phyloP scores from a whole-genome alignment of 169 alveolate genomes.

The Hepatocystis sp. region DNA sequence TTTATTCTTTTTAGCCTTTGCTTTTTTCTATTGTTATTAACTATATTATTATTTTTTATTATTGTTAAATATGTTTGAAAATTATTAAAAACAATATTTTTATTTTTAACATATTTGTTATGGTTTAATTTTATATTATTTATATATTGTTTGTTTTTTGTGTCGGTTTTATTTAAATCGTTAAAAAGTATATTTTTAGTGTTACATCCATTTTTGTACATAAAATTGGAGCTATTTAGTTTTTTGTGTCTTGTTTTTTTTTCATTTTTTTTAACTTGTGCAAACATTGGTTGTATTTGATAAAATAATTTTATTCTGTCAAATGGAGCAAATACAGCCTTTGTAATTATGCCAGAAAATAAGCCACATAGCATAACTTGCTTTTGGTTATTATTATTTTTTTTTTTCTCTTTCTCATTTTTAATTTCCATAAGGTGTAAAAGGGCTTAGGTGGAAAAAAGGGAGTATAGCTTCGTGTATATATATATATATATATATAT shows the following conservation, averaged over 20 bases:
- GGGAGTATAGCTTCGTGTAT: conserved; percentile 1
- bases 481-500: not conserved
- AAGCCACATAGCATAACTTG: conserved; percentile 82
- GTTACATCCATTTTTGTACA: not conserved
- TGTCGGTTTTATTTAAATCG: conserved; percentile 4
- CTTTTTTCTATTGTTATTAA: conserved; percentile 19
- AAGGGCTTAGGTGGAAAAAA: not conserved
- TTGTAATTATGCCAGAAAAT: conserved; percentile 87
- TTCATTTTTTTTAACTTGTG: conserved; percentile 60
- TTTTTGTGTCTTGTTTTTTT: not conserved
- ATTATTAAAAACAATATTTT: conserved; percentile 37
- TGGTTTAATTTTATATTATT: not conserved
- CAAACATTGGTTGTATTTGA: conserved; percentile 91
- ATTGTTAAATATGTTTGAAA: conserved; percentile 30
- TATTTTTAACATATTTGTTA: conserved; percentile 2
- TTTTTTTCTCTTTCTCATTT: conserved; percentile 30
- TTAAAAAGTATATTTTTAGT: conserved; percentile 8
- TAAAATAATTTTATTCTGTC: conserved; percentile 88
- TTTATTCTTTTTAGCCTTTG: too few species aligned
- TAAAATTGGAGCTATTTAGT: not conserved
- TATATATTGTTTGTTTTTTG: not conserved
- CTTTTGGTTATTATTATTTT: conserved; percentile 71
- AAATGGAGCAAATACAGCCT: conserved; percentile 91
- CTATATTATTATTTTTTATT: conserved; percentile 20
- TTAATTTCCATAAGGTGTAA: conserved; percentile 28